Percentiles rank a stretch among this genome's conserved stretches.
phyloP scores from a whole-genome alignment of 768 basidiomycete species.

The Paxillus involutus region DNA sequence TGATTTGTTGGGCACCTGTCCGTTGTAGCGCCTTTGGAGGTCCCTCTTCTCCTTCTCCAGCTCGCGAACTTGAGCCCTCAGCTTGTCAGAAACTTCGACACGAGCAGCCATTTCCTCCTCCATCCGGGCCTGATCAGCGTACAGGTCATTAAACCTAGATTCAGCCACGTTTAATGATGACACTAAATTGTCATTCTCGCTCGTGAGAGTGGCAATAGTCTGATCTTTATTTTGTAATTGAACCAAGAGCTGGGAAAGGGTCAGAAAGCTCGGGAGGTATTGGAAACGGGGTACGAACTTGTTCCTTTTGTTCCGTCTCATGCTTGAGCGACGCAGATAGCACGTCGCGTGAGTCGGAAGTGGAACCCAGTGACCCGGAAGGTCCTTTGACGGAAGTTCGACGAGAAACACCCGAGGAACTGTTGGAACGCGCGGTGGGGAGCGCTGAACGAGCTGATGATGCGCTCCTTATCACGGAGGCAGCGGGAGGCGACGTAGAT shows the following conservation, averaged over 20 bases:
- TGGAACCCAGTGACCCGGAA: constrained; percentile 33
- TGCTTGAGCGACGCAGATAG: constrained; percentile 65
- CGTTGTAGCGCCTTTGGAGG: constrained; percentile 78
- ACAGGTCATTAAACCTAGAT: constrained; percentile 72
- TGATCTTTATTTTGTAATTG: constrained; percentile 80
- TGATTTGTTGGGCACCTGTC: constrained; percentile 57
- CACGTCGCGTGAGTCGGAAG: constrained; percentile 53
- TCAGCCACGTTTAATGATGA: constrained; percentile 70
- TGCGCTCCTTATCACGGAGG: constrained; percentile 49
- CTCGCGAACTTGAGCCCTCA: constrained; percentile 78
- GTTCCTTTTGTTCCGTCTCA: constrained; percentile 81
- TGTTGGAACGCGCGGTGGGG: constrained; percentile 53
- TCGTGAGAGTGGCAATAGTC: constrained; percentile 55
- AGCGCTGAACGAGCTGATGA: constrained; percentile 58
- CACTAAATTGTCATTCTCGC: constrained; percentile 64
- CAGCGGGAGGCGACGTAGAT: constrained; percentile 40
- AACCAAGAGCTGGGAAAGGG: constrained; percentile 59
- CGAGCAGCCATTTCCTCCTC: constrained; percentile 81
- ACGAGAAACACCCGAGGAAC: constrained; percentile 49
- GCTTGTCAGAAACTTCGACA: constrained; percentile 80
- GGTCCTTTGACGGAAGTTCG: constrained; percentile 51
- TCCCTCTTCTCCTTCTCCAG: constrained; percentile 90
- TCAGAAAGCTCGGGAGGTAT: constrained; percentile 9
- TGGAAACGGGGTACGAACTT: constrained; percentile 43
- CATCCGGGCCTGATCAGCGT: constrained; percentile 77